Evolutionary conservation across 1,139 yeast species (phyloP), one percentile per base, ranked within the genome.

Genomic region (Pichia inconspicua): DNA sequence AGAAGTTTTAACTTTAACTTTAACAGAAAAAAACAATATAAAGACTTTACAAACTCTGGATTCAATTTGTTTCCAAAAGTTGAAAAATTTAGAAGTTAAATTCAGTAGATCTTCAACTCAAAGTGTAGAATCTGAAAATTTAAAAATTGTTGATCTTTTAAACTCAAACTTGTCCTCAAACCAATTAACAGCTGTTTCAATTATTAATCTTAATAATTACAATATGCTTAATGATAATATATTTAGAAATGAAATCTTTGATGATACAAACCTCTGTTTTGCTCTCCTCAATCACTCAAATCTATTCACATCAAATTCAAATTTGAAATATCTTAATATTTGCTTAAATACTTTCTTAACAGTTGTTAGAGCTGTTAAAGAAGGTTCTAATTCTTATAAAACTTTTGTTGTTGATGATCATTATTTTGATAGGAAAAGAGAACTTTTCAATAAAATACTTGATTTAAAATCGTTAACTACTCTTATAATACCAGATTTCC

Each of bases 401-500:
- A 32, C 41, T 11, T 58, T 60, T 38, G 48, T 55, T 22, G 53
- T 58, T 17, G 53, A 48, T 43, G 46, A 53, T 11, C 37, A 41
- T 7, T 58, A 55, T 40, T 39, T 57, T 27, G 32, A 47, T 5
- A 47, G 49, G 12, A 58, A 57, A 40, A 30, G 41, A 3, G 45
- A 45, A 9, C 36, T 55, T 12, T 55, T 59, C 35, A n/a, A 48
- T n/a, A 57, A 48, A 17, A 14, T 57, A 7, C 39, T 51, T 22
- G 43, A 40, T 1, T 48, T 59, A 15, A 40, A 46, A 12, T 38
- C 41, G 14, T 48, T 59, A 25, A 48, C 52, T 39, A 53, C 54
- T 10, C 50, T 63, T 34, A 42, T 58, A 5, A 53, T 63, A 9
- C 64, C 66, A 2, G 66, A 63, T 47, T 63, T 53, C 35, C 51